Evolutionary conservation across 2,329 filamentous ascomycete genomes (phyloP).

Genomic region (Paecilomyces fulvus): DNA sequence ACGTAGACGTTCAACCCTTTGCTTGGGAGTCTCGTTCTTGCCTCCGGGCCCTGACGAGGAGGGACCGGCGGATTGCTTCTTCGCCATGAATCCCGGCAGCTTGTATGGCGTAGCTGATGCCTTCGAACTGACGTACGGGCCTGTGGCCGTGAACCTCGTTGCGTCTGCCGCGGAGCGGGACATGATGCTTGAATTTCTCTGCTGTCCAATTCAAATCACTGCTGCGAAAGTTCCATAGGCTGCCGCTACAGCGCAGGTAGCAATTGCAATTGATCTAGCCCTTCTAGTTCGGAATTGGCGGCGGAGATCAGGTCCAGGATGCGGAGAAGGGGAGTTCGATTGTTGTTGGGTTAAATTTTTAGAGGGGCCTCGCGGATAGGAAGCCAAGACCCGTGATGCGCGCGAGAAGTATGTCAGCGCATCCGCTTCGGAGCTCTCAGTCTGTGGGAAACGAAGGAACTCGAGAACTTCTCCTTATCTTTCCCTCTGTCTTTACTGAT

Average conservation of each 20-base stretch:
- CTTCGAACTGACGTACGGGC: slow-evolving; percentile 40
- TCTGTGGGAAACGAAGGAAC: background rate
- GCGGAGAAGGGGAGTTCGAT: background rate
- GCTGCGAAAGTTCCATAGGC: background rate
- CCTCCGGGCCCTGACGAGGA: slow-evolving; percentile 17
- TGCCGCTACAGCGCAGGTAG: background rate
- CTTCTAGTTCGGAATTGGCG: background rate
- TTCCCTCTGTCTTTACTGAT: background rate
- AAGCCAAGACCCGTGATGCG: slow-evolving; percentile 2
- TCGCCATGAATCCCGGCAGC: slow-evolving; percentile 20
- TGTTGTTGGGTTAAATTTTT: slow-evolving; percentile 1
- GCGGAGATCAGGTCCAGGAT: background rate
- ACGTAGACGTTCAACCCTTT: slow-evolving; percentile 60
- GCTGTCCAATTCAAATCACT: background rate
- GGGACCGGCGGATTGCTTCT: slow-evolving; percentile 6
- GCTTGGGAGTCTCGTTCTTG: slow-evolving; percentile 53
- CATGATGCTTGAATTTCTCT: slow-evolving; percentile 20
- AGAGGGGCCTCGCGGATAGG: background rate
- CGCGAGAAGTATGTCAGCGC: background rate
- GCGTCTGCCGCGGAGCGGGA: slow-evolving; percentile 42
- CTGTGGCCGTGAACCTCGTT: slow-evolving; percentile 44
- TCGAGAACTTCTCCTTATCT: background rate
- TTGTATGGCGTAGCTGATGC: slow-evolving; percentile 21
- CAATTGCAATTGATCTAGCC: background rate
- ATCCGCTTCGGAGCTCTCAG: slow-evolving; percentile 1